Conservation (phyloP, 1,284 basidiomycete species). For the Ustilago hordei region DNA sequence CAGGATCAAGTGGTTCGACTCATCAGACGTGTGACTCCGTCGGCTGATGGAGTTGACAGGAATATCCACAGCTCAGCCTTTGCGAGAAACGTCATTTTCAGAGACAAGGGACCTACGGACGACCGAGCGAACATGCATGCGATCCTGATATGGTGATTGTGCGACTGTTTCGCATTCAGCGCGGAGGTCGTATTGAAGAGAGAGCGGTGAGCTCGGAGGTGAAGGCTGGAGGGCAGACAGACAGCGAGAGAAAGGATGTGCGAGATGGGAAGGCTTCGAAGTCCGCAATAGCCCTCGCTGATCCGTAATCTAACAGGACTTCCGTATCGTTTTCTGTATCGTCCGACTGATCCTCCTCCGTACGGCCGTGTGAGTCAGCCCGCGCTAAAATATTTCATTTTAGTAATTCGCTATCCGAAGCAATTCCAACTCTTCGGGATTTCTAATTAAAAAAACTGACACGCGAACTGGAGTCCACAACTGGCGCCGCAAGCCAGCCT, state of each 20-base stretch:
- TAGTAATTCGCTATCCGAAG: no score
- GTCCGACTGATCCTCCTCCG: no score
- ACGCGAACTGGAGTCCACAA: slow-evolving; percentile 1
- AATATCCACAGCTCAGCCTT: background rate
- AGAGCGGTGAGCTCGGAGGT: background rate
- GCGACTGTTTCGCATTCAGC: no score
- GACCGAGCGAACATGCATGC: background rate
- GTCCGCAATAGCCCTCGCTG: background rate
- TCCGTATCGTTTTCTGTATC: no score
- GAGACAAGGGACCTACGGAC: slow-evolving; percentile 1
- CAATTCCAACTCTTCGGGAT: no score
- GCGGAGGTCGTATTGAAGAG: background rate
- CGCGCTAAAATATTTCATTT: no score
- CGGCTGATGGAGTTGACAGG: background rate
- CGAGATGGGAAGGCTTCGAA: background rate
- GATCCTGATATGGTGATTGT: background rate
- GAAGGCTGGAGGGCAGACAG: no score
- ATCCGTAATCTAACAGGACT: no score
- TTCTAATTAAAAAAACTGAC: background rate
- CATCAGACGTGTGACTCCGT: background rate
- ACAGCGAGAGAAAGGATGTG: background rate
- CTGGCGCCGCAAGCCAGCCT: background rate
- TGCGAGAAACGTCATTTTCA: slow-evolving; percentile 13
- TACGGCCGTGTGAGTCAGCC: no score
- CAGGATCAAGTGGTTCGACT: background rate